Conservation (phyloP, 331 rosid species). For the Quercus phellos region DNA sequence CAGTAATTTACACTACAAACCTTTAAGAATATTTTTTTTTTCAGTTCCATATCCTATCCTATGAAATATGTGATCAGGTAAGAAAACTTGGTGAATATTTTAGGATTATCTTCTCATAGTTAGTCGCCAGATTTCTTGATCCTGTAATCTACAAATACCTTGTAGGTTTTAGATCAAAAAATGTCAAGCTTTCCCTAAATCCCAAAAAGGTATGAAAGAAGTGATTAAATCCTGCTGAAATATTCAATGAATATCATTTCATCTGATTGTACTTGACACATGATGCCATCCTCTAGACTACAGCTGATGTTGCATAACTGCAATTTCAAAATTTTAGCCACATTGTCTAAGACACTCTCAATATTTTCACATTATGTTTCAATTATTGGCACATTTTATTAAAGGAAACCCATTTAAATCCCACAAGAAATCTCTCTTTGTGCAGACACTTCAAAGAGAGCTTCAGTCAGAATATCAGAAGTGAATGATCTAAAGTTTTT, state of each 20-base stretch:
- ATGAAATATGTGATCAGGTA: not conserved
- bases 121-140: not conserved
- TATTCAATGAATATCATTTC: not conserved
- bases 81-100: not conserved
- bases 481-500: no score
- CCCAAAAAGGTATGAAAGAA: not conserved
- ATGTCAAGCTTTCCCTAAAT: not conserved
- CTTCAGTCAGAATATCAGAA: no score
- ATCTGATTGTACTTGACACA: not conserved
- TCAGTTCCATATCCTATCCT: not conserved
- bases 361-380: no score
- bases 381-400: no score
- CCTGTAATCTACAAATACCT: not conserved
- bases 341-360: no score
- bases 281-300: not conserved
- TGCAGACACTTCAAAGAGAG: no score
- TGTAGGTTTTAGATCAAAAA: not conserved
- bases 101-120: not conserved
- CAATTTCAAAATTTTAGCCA: no score
- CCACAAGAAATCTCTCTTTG: no score
- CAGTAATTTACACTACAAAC: not conserved
- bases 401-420: no score
- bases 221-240: not conserved
- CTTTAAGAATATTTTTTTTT: not conserved
- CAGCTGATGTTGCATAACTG: no score